Conservation (phyloP, 1,139 yeast genomes). For the Pichia sorboxylosa region DNA sequence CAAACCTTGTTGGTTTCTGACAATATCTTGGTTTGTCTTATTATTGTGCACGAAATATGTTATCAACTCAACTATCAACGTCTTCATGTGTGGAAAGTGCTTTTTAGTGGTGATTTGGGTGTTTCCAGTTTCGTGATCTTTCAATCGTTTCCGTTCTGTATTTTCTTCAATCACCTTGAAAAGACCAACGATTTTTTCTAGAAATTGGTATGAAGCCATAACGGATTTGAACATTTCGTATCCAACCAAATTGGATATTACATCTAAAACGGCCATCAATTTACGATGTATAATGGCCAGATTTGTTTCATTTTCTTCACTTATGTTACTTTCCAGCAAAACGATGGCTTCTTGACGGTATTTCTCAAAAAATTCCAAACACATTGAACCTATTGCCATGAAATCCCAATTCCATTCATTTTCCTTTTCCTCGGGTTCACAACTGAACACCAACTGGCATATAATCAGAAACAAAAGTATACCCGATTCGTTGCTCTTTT, state of each 20-base stretch:
- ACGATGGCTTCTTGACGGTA: slow-evolving; percentile 10
- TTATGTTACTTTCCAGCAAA: slow-evolving; percentile 9
- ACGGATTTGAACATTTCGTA: slow-evolving; percentile 42
- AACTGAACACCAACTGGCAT: slow-evolving; percentile 7
- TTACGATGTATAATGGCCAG: slow-evolving; percentile 13
- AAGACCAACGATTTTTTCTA: slow-evolving; percentile 34
- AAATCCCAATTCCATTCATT: slow-evolving; percentile 4
- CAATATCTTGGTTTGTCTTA: slow-evolving; percentile 48
- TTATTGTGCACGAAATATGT: slow-evolving; percentile 44
- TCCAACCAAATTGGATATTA: slow-evolving; percentile 39
- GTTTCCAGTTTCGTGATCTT: slow-evolving; percentile 13
- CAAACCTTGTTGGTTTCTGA: slow-evolving; percentile 58
- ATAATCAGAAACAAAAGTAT: slow-evolving; percentile 3
- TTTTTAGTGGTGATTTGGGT: slow-evolving; percentile 4
- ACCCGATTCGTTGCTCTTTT: background rate
- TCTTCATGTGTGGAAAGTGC: slow-evolving; percentile 47
- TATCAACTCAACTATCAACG: slow-evolving; percentile 49
- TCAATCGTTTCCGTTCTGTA: slow-evolving; percentile 28
- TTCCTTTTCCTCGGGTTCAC: background rate
- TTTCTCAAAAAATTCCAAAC: slow-evolving; percentile 28
- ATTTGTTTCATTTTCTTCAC: slow-evolving; percentile 9
- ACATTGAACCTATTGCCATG: slow-evolving; percentile 6
- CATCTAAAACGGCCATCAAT: slow-evolving; percentile 31
- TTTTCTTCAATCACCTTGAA: slow-evolving; percentile 40
- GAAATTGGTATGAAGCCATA: slow-evolving; percentile 37